Evolutionary conservation across 352 stramenopile genomes (phyloP).

Genomic region (Hyaloperonospora brassicae): DNA sequence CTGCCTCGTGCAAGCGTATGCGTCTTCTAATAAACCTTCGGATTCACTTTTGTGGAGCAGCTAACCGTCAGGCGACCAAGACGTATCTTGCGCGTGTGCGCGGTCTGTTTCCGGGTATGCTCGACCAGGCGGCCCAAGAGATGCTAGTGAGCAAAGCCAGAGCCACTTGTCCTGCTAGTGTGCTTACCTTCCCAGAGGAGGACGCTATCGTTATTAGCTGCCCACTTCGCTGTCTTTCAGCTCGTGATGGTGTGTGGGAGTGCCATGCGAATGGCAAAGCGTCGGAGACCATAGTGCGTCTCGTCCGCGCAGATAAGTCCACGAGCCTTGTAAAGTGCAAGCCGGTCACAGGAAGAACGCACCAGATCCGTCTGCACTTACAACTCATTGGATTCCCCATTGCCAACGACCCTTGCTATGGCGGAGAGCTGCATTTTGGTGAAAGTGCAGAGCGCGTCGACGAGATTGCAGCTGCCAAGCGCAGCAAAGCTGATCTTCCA

Average conservation of each 20-base stretch:
- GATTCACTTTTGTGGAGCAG: constrained; percentile 17
- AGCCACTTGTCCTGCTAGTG: constrained; percentile 38
- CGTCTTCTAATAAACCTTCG: not conserved
- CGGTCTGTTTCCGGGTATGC: constrained; percentile 71
- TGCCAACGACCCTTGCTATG: constrained; percentile 96
- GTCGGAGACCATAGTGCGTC: constrained; percentile 64
- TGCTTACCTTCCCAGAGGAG: constrained; percentile 47
- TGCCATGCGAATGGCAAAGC: constrained; percentile 77
- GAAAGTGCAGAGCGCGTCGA: constrained; percentile 40
- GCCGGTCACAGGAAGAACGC: constrained; percentile 91
- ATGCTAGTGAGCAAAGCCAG: constrained; percentile 31
- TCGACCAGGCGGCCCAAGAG: constrained; percentile 33
- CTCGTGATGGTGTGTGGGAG: constrained; percentile 77
- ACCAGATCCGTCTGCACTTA: constrained; percentile 97
- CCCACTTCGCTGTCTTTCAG: constrained; percentile 70
- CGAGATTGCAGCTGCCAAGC: constrained; percentile 42
- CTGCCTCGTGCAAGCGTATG: not conserved
- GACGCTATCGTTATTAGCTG: constrained; percentile 67
- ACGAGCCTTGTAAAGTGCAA: constrained; percentile 90
- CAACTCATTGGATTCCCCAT: constrained; percentile 90
- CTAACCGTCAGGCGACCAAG: constrained; percentile 85
- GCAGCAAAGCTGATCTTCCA: constrained; percentile 27
- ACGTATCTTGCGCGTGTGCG: constrained; percentile 91
- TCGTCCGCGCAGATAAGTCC: constrained; percentile 43
- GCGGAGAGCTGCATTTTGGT: constrained; percentile 89